These are phyloP conservation scores for Penstemon eatonii DNA, from an alignment of 257 asterid species.

Conservation along the genomic window DNA sequence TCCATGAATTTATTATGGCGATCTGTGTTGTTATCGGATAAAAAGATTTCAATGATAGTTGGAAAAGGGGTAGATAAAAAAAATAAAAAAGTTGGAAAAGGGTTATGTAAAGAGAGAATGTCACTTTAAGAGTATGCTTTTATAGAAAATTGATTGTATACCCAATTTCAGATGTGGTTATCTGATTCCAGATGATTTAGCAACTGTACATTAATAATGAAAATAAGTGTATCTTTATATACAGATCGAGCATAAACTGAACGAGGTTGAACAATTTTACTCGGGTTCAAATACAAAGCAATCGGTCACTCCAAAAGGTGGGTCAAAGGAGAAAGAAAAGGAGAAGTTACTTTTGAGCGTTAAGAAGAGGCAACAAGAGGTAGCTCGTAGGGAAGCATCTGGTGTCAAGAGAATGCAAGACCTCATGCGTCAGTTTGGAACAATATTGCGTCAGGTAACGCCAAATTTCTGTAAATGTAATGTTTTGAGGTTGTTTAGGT, in stretches of 20 bases:
- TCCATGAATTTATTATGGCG: neutral
- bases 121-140: neutral
- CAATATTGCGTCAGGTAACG: constrained; percentile 58
- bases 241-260: constrained; percentile 70
- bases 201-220: neutral
- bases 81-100: too few relatives aligned
- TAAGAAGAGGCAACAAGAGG: constrained; percentile 70
- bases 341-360: constrained; percentile 49
- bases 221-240: constrained; percentile 1
- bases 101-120: neutral
- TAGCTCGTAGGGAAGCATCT: constrained; percentile 66
- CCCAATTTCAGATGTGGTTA: neutral
- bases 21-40: neutral
- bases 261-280: constrained; percentile 79
- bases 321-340: constrained; percentile 65
- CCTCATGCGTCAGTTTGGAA: constrained; percentile 69
- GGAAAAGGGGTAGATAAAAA: neutral
- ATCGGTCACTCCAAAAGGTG: constrained; percentile 47
- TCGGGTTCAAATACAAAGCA: constrained; percentile 48
- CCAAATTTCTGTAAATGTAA: constrained; percentile 9
- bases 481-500: neutral
- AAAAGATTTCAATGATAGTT: neutral
- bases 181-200: neutral
- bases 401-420: constrained; percentile 87
- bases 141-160: neutral